Conservation (phyloP, 176 grass and related monocot genomes). For the Triticum timopheevii region DNA sequence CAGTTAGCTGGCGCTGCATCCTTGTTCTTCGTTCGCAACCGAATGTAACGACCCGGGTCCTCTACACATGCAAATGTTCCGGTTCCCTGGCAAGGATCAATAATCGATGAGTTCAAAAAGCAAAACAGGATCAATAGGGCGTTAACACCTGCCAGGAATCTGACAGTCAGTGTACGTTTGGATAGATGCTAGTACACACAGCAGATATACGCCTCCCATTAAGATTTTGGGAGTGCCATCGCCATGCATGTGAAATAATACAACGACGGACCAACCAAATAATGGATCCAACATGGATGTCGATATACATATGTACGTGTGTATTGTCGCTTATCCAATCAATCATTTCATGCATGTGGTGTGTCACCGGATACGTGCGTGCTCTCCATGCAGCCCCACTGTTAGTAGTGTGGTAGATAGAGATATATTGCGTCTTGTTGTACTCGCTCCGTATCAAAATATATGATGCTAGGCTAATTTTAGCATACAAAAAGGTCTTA, state of each 20-base stretch:
- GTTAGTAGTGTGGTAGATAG: not conserved
- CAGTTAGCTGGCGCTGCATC: not conserved
- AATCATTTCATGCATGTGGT: constrained; percentile 41
- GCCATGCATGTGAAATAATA: constrained; percentile 52
- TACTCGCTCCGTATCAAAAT: too few species aligned
- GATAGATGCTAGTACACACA: too few species aligned
- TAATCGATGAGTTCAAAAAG: not conserved
- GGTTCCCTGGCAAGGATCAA: not conserved
- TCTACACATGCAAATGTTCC: constrained; percentile 37
- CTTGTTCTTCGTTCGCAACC: constrained; percentile 15
- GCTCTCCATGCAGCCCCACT: constrained; percentile 5
- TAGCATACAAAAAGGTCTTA: too few species aligned
- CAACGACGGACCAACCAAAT: constrained; percentile 8
- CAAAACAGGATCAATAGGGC: not conserved
- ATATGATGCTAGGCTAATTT: too few species aligned
- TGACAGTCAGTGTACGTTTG: constrained; percentile 32
- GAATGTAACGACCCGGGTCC: constrained; percentile 41
- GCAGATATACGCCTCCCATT: not conserved
- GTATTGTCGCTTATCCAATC: constrained; percentile 25
- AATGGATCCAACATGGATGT: not conserved
- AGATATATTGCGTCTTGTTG: not conserved
- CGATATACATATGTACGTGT: not conserved
- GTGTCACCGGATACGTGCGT: not conserved
- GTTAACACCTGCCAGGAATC: not conserved
- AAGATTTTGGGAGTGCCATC: not conserved